Evolutionary conservation across 306 rosid species (phyloP).

Genomic region (Arachis hypogaea): DNA sequence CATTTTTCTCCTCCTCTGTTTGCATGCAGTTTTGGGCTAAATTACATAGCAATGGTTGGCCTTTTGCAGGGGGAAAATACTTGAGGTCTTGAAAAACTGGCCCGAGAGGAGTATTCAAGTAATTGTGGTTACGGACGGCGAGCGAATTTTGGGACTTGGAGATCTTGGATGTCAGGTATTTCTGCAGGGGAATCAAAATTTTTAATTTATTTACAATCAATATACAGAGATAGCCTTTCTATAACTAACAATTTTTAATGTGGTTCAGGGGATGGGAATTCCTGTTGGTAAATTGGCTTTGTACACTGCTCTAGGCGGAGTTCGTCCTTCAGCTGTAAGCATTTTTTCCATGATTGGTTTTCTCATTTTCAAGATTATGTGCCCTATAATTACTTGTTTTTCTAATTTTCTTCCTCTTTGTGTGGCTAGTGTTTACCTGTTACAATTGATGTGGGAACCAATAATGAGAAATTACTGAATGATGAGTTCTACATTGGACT

Average conservation of each 20-base stretch:
- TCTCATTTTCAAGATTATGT: constrained; percentile 23
- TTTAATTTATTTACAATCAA: constrained; percentile 29
- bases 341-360: constrained; percentile 31
- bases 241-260: constrained; percentile 36
- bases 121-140: constrained; percentile 95
- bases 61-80: constrained; percentile 77
- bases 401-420: constrained; percentile 13
- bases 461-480: constrained; percentile 82
- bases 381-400: not conserved
- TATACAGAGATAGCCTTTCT: constrained; percentile 24
- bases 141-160: constrained; percentile 94
- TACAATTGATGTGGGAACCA: constrained; percentile 95
- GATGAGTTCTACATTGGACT: constrained; percentile 97
- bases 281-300: constrained; percentile 94
- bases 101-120: constrained; percentile 84
- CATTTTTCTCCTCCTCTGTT: constrained; percentile 10
- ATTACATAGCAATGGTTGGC: constrained; percentile 8
- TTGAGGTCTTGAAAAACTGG: constrained; percentile 97
- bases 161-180: constrained; percentile 98
- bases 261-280: constrained; percentile 97
- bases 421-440: constrained; percentile 84
- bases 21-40: constrained; percentile 20
- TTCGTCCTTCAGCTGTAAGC: constrained; percentile 95
- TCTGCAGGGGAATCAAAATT: constrained; percentile 25
- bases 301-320: constrained; percentile 92